Evolutionary conservation across 2,329 filamentous ascomycete species (phyloP), one percentile per base, ranked within the genome.

Genomic region (Talaromyces sp.): DNA sequence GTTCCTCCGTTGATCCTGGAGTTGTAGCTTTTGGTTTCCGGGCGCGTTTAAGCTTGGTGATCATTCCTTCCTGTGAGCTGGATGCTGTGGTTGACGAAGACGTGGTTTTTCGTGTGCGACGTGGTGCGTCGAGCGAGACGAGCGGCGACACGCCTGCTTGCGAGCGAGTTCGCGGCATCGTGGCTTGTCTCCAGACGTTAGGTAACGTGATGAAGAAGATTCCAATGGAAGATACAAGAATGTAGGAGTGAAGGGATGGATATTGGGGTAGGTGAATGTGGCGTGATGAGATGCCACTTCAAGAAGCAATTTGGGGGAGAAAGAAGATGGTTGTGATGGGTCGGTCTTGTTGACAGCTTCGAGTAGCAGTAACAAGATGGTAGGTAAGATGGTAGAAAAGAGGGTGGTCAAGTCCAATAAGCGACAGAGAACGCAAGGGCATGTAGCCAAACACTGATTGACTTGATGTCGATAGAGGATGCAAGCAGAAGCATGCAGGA

Each of bases 21-120:
- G 63, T 65, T 19, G 62, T 27, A 32, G 67, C 65, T 61, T 70
- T 73, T 1, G 62, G 52, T 30, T 67, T 70, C 30, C 67, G 59
- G 59, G 67, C 68, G 17, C 64, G 65, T 62, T 73, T 75, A 8
- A 62, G 44, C 15, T 63, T 66, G 49, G 64, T 47, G 60, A 70
- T 71, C 27, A 62, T 62, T 9, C 61, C 33, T 22, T 61, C 52
- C 22, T 58, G 22, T 19, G 55, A 19, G 53, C 44, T 32, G 25
- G 51, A 52, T 10, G 60, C 25, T 36, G 52, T 13, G 42, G 44
- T 55, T 15, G 60, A n/a, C 22, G 60, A 36, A 11, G 60, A 22
- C 11, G 57, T 15, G 28, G 15, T 28, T 54, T 22, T 62, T 56
- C 44, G 55, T 53, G 22, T 51, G 32, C 56, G 56, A 53, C 57